These are phyloP conservation scores for Lentinula edodes DNA, from an alignment of 768 basidiomycete species.

Conservation along the genomic window DNA sequence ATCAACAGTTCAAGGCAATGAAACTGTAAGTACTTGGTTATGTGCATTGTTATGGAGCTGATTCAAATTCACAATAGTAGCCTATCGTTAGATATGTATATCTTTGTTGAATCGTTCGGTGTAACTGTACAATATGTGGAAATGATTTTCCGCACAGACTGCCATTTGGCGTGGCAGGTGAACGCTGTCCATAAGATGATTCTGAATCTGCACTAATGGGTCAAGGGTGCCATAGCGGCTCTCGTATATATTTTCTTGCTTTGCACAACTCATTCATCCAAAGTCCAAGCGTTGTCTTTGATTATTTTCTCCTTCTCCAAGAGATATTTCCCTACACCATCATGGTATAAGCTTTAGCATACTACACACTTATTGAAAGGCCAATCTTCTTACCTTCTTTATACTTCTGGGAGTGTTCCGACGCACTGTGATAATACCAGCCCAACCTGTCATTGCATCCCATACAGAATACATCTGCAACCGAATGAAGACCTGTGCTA, in stretches of 20 bases:
- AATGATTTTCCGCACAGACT: no score
- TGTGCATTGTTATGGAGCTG: no score
- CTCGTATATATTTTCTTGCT: neutral
- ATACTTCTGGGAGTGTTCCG: constrained; percentile 74
- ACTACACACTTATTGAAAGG: neutral
- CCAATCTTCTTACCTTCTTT: constrained; percentile 61
- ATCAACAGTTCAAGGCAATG: no score
- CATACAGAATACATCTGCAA: constrained; percentile 74
- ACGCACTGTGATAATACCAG: constrained; percentile 81
- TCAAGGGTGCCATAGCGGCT: no score
- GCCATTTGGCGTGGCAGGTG: no score
- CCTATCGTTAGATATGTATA: no score
- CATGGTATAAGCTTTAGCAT: neutral
- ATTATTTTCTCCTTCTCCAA: constrained; percentile 74
- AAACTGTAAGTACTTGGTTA: no score
- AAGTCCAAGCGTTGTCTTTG: constrained; percentile 77
- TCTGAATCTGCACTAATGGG: no score
- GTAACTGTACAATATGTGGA: no score
- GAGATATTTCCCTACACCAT: constrained; percentile 66
- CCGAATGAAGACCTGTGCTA: constrained; percentile 78
- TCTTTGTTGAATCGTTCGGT: no score
- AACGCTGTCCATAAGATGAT: no score
- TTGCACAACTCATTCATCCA: constrained; percentile 34
- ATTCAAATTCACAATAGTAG: no score
- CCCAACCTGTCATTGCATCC: constrained; percentile 77